Evolutionary conservation across 148 eudicot species (phyloP), one percentile per base, ranked within the genome.

Genomic region (Rheum nobile): DNA sequence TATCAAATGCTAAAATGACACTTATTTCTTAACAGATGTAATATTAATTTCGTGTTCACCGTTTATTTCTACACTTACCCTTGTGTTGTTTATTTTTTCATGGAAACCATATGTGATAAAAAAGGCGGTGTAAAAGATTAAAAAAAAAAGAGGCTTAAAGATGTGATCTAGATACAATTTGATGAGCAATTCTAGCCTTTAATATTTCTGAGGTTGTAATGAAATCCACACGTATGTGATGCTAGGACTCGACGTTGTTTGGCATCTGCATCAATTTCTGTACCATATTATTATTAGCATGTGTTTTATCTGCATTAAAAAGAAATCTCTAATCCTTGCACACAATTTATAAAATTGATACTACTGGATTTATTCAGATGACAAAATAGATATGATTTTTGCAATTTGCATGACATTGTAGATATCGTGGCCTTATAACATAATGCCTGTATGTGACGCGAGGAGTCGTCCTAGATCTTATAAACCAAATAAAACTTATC

Each of bases 241-340:
- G 70, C 70, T 65, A 65, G 70, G 70, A 65, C 70, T 65, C 70
- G 70, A 65, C 9, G 19, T 65, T 65, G 70, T 65, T 65, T 65
- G 1, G 8, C 6, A 41, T 41, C 43, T n/a, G 65, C 5, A 57
- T 26, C 34, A 54, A 54, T n/a, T 22, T 3, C 31, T 10, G 63
- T 54, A 22, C 63, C 29, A 22, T n/a, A 50, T 22, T n/a, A 26
- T 28, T 29, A 59, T 24, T 21, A 24, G 26, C 26, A 24, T 29
- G 35, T 61, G 67, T 61, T 22, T 29, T 26, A 11, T 13, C 65
- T 55, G 35, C 19, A 28, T 61, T 2, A 2, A 32, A 65, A 16
- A 34, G 28, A 28, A 65, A n/a, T 65, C 41, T 65, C 16, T 11
- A 4, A 65, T 65, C 14, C 65, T 3, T 65, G 35, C 37, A 28